A percentile compares a stretch with the other conserved stretches of the same genome.
These are phyloP conservation scores for Starmerella geochares DNA, from an alignment of 805 yeast genomes.

Conservation along the genomic window DNA sequence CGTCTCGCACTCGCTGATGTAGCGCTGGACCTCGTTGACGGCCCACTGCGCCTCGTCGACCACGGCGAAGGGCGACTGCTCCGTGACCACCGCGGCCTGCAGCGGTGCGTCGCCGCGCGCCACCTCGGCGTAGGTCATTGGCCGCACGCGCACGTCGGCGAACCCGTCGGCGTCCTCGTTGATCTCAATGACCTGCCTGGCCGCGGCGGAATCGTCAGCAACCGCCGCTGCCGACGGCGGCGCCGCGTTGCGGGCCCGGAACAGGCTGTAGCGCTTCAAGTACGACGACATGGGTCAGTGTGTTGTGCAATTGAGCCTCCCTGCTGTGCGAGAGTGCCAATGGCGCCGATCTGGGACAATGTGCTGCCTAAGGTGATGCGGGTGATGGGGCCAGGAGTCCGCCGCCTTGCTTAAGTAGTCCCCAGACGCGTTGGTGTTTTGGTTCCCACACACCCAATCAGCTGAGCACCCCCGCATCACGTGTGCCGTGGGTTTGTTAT, in stretches of 20 bases:
- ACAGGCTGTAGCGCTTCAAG: slow-evolving; percentile 14
- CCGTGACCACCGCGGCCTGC: slow-evolving; percentile 1
- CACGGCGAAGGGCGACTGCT: slow-evolving; percentile 2
- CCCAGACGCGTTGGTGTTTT: slow-evolving; percentile 3
- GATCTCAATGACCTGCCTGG: slow-evolving; percentile 18
- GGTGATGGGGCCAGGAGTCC: background rate
- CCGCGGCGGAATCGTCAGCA: slow-evolving; percentile 1
- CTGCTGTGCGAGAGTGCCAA: background rate
- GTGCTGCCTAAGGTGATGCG: too few species aligned
- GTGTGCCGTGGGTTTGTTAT: background rate
- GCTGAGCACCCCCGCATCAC: slow-evolving; percentile 2
- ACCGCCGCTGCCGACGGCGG: slow-evolving; percentile 10
- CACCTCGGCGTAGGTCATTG: slow-evolving; percentile 47
- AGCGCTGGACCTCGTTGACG: slow-evolving; percentile 14
- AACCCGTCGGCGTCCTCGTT: slow-evolving; percentile 34
- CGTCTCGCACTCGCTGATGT: slow-evolving; percentile 3
- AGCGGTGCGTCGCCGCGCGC: slow-evolving; percentile 8
- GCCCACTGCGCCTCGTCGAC: slow-evolving; percentile 18
- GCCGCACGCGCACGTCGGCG: slow-evolving; percentile 39
- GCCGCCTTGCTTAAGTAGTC: slow-evolving; percentile 4
- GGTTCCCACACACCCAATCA: slow-evolving; percentile 2
- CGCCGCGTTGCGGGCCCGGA: slow-evolving; percentile 6
- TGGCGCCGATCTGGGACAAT: background rate
- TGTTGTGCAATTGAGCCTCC: background rate
- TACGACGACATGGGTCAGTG: background rate